Evolutionary conservation across 352 stramenopile species (phyloP).

Genomic region (Pythium folliculosum): DNA sequence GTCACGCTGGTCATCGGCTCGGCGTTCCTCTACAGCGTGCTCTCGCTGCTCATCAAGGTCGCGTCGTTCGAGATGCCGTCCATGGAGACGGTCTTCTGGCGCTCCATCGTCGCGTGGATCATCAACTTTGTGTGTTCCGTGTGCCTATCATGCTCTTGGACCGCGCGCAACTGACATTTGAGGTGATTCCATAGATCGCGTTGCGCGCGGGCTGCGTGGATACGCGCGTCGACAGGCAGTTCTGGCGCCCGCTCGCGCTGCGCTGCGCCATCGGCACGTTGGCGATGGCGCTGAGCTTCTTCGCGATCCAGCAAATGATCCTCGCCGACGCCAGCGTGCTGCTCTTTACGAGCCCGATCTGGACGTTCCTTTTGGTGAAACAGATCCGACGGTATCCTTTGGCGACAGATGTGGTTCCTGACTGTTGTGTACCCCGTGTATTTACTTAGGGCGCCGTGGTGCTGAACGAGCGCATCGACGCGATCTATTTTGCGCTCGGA

Average conservation of each 20-base stretch:
- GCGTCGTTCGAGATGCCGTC: conserved; percentile 41
- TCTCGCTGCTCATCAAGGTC: conserved; percentile 59
- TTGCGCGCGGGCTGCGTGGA: conserved; percentile 33
- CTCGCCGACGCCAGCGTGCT: conserved; percentile 67
- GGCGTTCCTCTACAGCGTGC: conserved; percentile 56
- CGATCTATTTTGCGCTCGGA: conserved; percentile 33
- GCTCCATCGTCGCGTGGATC: conserved; percentile 49
- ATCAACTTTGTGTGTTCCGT: conserved; percentile 47
- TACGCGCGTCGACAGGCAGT: conserved; percentile 38
- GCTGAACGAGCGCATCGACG: conserved; percentile 43
- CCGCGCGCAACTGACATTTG: not conserved
- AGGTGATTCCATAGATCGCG: conserved; percentile 22
- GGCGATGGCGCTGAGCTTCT: conserved; percentile 50
- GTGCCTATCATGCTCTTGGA: too few relatives aligned
- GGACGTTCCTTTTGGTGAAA: conserved; percentile 57
- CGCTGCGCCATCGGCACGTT: conserved; percentile 48
- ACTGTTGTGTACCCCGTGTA: too few relatives aligned
- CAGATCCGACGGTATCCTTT: too few relatives aligned
- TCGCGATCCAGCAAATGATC: conserved; percentile 58
- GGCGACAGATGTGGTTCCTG: too few relatives aligned
- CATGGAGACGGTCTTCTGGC: conserved; percentile 71
- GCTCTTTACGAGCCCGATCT: conserved; percentile 64
- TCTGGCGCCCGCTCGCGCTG: conserved; percentile 36
- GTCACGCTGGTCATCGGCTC: conserved; percentile 50
- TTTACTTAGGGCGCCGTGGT: conserved; percentile 31